These are phyloP conservation scores for Aspergillus chevalieri DNA, from an alignment of 2,329 filamentous ascomycete genomes.

Conservation along the genomic window DNA sequence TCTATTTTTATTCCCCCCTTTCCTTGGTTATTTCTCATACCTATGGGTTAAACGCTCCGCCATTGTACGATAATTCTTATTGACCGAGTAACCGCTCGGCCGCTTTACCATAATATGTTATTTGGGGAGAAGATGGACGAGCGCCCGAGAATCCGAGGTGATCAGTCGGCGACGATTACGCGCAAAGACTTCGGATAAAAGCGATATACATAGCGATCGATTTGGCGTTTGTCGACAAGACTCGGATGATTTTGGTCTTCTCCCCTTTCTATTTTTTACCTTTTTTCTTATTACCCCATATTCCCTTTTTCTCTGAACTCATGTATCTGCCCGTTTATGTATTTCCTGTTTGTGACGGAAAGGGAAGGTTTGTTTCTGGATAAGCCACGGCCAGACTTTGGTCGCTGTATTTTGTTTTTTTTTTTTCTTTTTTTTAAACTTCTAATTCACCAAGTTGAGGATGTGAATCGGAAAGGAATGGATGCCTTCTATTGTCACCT, in stretches of 20 bases:
- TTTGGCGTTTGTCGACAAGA: background rate
- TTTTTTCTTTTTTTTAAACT: constrained; percentile 8
- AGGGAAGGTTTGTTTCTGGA: constrained; percentile 20
- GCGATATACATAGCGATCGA: background rate
- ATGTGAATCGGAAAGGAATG: constrained; percentile 4
- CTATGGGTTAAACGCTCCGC: constrained; percentile 28
- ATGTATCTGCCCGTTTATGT: constrained; percentile 24
- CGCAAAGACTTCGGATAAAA: constrained; percentile 7
- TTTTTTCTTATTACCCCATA: constrained; percentile 19
- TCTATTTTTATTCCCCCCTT: constrained; percentile 13
- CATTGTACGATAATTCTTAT: constrained; percentile 44
- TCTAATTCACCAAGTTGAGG: constrained; percentile 15
- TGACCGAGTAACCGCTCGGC: constrained; percentile 19
- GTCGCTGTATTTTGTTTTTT: constrained; percentile 10
- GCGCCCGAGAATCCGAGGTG: too few species aligned
- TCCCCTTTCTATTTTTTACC: constrained; percentile 21
- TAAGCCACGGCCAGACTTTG: constrained; percentile 22
- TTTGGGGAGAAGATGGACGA: constrained; percentile 8
- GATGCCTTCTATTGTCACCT: constrained; percentile 1
- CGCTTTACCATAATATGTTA: constrained; percentile 24
- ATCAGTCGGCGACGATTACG: too few species aligned
- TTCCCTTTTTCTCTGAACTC: constrained; percentile 25
- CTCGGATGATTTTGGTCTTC: constrained; percentile 3
- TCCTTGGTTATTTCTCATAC: constrained; percentile 10
- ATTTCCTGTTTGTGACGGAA: constrained; percentile 17